Evolutionary conservation across 2,329 filamentous ascomycete species (phyloP).

Genomic region (Bipolaris oryzae): DNA sequence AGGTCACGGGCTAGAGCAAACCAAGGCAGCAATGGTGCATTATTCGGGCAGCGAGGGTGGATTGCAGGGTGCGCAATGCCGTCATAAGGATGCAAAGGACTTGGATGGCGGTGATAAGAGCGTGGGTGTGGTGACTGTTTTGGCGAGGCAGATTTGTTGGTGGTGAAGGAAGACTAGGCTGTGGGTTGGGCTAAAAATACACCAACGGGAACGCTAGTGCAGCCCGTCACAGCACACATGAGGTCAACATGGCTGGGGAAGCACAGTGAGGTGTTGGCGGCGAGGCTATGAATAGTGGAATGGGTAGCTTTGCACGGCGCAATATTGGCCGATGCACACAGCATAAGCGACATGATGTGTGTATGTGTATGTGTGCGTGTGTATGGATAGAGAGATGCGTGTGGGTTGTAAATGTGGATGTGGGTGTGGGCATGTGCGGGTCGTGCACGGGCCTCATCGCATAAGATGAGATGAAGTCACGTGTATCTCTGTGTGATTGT

Average conservation of each 20-base stretch:
- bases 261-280: conserved; percentile 8
- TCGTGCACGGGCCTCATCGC: conserved; percentile 15
- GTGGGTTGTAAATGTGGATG: background rate
- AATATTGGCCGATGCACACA: conserved; percentile 11
- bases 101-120: conserved; percentile 1
- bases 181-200: conserved; percentile 18
- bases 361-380: background rate
- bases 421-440: background rate
- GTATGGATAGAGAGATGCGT: background rate
- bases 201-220: conserved; percentile 14
- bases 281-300: conserved; percentile 7
- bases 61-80: conserved; percentile 12
- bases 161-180: conserved; percentile 17
- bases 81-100: conserved; percentile 11
- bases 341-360: conserved; percentile 5
- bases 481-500: background rate
- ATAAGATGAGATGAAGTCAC: background rate
- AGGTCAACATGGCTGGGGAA: conserved; percentile 3
- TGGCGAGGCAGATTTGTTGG: conserved; percentile 26
- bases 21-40: background rate
- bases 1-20: conserved; percentile 1
- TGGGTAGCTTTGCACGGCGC: background rate
- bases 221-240: background rate
- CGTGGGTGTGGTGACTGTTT: conserved; percentile 15
- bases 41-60: conserved; percentile 3